phyloP scores from a whole-genome alignment of 768 basidiomycete genomes.

The Trametes villosa region DNA sequence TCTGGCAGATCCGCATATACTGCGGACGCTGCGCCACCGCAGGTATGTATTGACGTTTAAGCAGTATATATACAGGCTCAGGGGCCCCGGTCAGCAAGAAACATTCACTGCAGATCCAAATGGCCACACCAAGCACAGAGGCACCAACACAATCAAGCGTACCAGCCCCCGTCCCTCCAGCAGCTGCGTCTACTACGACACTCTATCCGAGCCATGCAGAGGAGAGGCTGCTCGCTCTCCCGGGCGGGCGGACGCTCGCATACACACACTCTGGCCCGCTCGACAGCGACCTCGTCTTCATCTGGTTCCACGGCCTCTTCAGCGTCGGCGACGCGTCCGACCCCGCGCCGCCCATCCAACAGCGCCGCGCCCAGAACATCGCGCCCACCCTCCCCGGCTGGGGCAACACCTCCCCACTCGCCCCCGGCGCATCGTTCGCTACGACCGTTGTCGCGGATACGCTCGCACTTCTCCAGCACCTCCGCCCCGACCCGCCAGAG shows the following conservation, averaged over 20 bases:
- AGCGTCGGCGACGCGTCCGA: conserved; percentile 48
- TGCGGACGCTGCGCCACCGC: not conserved
- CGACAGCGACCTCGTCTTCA: conserved; percentile 50
- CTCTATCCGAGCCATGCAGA: conserved; percentile 43
- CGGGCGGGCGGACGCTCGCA: conserved; percentile 52
- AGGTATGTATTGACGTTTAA: too few species aligned
- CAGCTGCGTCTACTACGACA: conserved; percentile 63
- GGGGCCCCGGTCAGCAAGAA: too few species aligned
- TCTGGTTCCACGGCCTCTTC: conserved; percentile 63
- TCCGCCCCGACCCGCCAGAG: conserved; percentile 54
- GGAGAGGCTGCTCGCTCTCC: conserved; percentile 45
- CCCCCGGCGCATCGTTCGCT: conserved; percentile 41
- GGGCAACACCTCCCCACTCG: conserved; percentile 52
- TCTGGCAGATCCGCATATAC: not conserved
- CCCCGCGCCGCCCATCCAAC: conserved; percentile 38
- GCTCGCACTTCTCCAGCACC: conserved; percentile 50
- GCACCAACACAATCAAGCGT: too few species aligned
- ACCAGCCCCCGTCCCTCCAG: too few species aligned
- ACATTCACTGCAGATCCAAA: too few species aligned
- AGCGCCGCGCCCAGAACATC: conserved; percentile 49
- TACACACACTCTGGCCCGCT: conserved; percentile 58
- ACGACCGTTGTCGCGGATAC: conserved; percentile 49
- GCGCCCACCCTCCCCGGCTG: conserved; percentile 62
- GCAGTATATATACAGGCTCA: too few species aligned
- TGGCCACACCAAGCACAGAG: too few species aligned